phyloP scores from a whole-genome alignment of 352 stramenopile genomes.

The Phytophthora vignae region DNA sequence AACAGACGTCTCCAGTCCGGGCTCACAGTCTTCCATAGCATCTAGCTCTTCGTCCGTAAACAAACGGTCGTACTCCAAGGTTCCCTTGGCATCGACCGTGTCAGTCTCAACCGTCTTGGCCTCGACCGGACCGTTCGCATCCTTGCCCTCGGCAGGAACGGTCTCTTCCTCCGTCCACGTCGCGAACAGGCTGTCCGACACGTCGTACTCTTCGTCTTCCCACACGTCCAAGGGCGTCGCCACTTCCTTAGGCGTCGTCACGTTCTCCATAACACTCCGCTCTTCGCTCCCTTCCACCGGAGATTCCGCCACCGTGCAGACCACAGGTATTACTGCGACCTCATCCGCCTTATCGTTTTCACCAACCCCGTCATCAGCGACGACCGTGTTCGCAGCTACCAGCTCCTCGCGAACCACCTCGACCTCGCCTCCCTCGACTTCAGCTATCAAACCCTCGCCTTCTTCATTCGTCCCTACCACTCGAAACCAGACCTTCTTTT shows the following conservation, averaged over 20 bases:
- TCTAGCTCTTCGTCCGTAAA: conserved; percentile 1
- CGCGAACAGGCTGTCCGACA: background rate
- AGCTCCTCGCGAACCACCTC: no score
- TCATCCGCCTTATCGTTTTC: no score
- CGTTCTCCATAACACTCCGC: no score
- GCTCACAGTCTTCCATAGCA: background rate
- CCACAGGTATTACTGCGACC: no score
- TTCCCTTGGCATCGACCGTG: background rate
- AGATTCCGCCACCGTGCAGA: no score
- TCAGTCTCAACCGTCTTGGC: background rate
- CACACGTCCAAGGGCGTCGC: background rate
- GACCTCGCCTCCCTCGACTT: no score
- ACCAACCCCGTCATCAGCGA: no score
- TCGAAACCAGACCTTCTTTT: background rate
- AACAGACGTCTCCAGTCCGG: background rate
- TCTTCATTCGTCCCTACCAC: no score
- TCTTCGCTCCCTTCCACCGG: no score
- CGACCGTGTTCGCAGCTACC: no score
- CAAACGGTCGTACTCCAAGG: background rate
- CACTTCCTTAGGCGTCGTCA: no score
- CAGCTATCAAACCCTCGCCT: fast-evolving
- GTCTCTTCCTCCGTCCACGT: background rate
- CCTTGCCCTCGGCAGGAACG: background rate
- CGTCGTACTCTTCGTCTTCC: background rate
- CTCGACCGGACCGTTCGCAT: background rate